Percentiles rank a stretch among this genome's conserved stretches.
phyloP scores from a whole-genome alignment of 495 filamentous ascomycete species.

The Penicillium manginii region DNA sequence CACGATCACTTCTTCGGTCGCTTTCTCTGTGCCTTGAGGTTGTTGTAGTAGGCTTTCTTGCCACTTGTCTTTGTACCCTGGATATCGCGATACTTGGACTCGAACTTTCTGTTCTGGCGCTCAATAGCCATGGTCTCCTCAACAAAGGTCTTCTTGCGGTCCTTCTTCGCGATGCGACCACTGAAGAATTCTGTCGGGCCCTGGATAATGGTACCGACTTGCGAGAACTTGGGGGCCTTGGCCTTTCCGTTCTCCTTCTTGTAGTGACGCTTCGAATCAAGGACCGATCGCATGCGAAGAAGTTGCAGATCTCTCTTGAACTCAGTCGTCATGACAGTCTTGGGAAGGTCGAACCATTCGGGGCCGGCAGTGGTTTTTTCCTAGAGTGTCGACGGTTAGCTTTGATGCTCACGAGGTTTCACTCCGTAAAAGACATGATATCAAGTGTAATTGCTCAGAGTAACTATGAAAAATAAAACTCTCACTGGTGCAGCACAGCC shows the following conservation, averaged over 20 bases:
- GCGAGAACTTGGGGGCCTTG: constrained; percentile 75
- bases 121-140: constrained; percentile 79
- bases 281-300: constrained; percentile 82
- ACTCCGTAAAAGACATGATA: constrained; percentile 9
- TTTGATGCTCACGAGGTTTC: constrained; percentile 10
- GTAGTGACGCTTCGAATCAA: constrained; percentile 90
- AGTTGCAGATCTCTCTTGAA: constrained; percentile 86
- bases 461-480: constrained; percentile 94
- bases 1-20: constrained; percentile 36
- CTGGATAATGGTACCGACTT: constrained; percentile 86
- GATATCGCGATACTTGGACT: constrained; percentile 71
- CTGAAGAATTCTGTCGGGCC: constrained; percentile 88
- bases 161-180: constrained; percentile 77
- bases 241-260: constrained; percentile 77
- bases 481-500: constrained; percentile 73
- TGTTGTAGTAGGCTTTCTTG: constrained; percentile 73
- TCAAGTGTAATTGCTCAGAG: constrained; percentile 71
- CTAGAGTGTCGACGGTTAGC: constrained; percentile 41
- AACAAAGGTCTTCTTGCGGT: constrained; percentile 88
- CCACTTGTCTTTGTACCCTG: constrained; percentile 70
- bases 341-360: constrained; percentile 84
- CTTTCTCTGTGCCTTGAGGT: constrained; percentile 61
- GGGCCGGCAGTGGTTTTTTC: constrained; percentile 64
- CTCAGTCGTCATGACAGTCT: constrained; percentile 79
- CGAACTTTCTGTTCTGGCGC: constrained; percentile 61